These are phyloP conservation scores for Podochytrium sp. DNA, from an alignment of 192 early-diverging fungal species.

Conservation along the genomic window DNA sequence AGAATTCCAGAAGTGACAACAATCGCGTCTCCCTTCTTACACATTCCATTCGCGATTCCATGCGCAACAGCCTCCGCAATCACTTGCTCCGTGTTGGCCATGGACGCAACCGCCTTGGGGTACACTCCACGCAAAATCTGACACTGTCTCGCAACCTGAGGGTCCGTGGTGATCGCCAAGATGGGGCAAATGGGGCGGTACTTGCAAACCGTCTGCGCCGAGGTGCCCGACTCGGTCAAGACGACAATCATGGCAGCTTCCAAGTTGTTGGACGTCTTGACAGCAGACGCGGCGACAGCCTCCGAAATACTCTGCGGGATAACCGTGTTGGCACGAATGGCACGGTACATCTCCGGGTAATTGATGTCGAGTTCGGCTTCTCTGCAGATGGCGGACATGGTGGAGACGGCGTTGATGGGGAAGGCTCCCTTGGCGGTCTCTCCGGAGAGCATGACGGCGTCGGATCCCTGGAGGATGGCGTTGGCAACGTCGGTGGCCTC, in stretches of 20 bases:
- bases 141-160: conserved; percentile 56
- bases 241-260: conserved; percentile 78
- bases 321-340: conserved; percentile 73
- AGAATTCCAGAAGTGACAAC: conserved; percentile 54
- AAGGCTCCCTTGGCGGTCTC: conserved; percentile 96
- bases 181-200: conserved; percentile 92
- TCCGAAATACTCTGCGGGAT: conserved; percentile 84
- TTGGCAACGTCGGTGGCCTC: conserved; percentile 98
- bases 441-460: conserved; percentile 98
- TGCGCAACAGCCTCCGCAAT: conserved; percentile 56
- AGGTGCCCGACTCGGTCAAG: conserved; percentile 82
- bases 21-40: conserved; percentile 50
- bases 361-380: conserved; percentile 91
- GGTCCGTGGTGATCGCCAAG: conserved; percentile 78
- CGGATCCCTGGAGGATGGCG: conserved; percentile 96
- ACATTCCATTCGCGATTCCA: conserved; percentile 63
- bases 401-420: conserved; percentile 86
- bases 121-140: conserved; percentile 57
- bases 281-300: conserved; percentile 89
- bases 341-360: conserved; percentile 91
- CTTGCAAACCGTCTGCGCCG: conserved; percentile 88
- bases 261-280: conserved; percentile 35
- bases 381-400: conserved; percentile 92
- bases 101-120: conserved; percentile 51
- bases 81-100: conserved; percentile 55